Conservation (phyloP, 2,329 filamentous ascomycete species). For the Ampelomyces quisqualis region DNA sequence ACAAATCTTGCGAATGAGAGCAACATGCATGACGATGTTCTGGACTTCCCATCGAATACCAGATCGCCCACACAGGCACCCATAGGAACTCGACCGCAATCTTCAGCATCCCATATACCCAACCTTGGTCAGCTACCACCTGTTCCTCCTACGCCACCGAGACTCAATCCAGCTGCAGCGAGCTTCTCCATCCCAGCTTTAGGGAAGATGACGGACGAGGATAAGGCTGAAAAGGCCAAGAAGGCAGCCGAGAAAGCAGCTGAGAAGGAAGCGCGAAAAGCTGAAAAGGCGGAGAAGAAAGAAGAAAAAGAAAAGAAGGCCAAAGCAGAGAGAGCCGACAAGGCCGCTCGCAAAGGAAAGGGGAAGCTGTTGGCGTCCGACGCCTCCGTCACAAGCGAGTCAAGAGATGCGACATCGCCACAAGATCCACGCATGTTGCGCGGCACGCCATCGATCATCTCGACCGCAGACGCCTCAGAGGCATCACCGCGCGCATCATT, state of each 20-base stretch:
- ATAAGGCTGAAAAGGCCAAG: conserved; percentile 37
- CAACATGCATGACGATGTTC: conserved; percentile 51
- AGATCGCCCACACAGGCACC: conserved; percentile 59
- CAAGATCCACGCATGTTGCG: conserved; percentile 44
- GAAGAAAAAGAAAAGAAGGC: conserved; percentile 45
- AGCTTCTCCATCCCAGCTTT: conserved; percentile 64
- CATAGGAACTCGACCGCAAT: conserved; percentile 76
- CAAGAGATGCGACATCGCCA: conserved; percentile 29
- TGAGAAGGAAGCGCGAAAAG: conserved; percentile 42
- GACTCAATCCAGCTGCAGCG: conserved; percentile 83
- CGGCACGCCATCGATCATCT: conserved; percentile 47
- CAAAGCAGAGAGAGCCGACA: conserved; percentile 37
- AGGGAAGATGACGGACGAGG: conserved; percentile 37
- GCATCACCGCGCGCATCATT: conserved; percentile 44
- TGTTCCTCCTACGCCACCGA: conserved; percentile 51
- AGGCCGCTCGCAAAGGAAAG: conserved; percentile 39
- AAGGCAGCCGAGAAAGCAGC: conserved; percentile 35
- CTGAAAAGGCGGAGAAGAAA: conserved; percentile 36
- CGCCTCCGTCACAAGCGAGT: conserved; percentile 21
- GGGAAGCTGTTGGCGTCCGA: conserved; percentile 28
- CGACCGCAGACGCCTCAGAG: conserved; percentile 41
- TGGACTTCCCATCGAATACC: conserved; percentile 52
- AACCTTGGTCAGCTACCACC: conserved; percentile 20
- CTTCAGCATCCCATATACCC: conserved; percentile 53
- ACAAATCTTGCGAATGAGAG: conserved; percentile 60